Evolutionary conservation across 768 basidiomycete genomes (phyloP), one percentile per base, ranked within the genome.

Genomic region (Suillus bovinus): DNA sequence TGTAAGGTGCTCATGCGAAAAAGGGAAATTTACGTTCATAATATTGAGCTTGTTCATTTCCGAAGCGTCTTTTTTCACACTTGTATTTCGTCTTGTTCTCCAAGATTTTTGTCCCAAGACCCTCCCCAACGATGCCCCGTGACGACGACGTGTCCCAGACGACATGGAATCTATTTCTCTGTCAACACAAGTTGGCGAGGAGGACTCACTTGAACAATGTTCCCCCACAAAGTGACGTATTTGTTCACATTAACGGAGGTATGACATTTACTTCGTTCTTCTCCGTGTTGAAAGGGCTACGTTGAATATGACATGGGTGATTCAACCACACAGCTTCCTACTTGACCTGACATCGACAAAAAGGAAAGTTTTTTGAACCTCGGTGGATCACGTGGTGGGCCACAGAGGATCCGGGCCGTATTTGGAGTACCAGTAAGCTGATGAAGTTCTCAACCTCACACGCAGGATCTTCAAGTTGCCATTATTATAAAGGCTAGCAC

Each of bases 381-480:
- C 13, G 47, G 16, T 22, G 47, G 16, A 24, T 47, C 47, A 55
- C 54, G 54, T 55, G 54, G 34, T 4, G 24, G 7, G 11, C 31
- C 3, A 13, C 1, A 29, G 27, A 11, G 20, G 50, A 50, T 50
- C 49, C 50, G 50, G 50, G 29, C 50, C 50, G 50, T 3, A 4
- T 31, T 17, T 44, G 22, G 46, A 4, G 27, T 17, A 11, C 24
- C 33, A 36, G 34, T 36, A 54, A 44, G 54, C 34, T 24, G 54
- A 38, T 55, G n/a, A n/a, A n/a, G 34, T 38, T 55, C 54, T 55
- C 34, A 55, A 38, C 34, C 24, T 55, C 54, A 38, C 54, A 55
- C 54, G 54, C 54, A 38, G 24, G 36, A 55, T 36, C 54, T 55
- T 50, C 49, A 27, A 50, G 49, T 50, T 38, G 34, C 36, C 34